These are phyloP conservation scores for Jamesozyma rosinii DNA, from an alignment of 805 yeast genomes.

Conservation along the genomic window DNA sequence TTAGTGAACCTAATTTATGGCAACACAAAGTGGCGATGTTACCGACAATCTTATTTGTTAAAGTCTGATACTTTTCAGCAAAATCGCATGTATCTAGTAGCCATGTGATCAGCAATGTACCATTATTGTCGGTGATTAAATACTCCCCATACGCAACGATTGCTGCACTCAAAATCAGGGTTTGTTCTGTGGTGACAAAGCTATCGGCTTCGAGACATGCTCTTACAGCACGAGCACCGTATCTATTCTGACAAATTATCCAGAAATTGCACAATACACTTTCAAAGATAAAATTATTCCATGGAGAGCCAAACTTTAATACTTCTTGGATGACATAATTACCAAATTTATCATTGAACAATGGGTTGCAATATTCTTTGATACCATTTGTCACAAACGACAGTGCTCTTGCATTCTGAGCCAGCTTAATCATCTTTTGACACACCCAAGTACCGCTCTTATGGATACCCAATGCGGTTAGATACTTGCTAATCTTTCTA, in stretches of 20 bases:
- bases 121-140: slow-evolving; percentile 75
- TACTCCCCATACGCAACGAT: slow-evolving; percentile 71
- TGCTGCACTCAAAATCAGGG: slow-evolving; percentile 62
- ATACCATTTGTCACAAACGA: slow-evolving; percentile 58
- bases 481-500: slow-evolving; percentile 60
- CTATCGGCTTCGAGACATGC: slow-evolving; percentile 80
- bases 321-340: slow-evolving; percentile 96
- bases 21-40: slow-evolving; percentile 56
- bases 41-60: slow-evolving; percentile 55
- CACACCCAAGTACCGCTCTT: slow-evolving; percentile 99
- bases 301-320: slow-evolving; percentile 78
- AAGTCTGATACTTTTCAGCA: slow-evolving; percentile 52
- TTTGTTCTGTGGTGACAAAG: slow-evolving; percentile 52
- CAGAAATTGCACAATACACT: slow-evolving; percentile 66
- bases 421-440: slow-evolving; percentile 80
- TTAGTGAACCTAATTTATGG: slow-evolving; percentile 77
- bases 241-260: slow-evolving; percentile 76
- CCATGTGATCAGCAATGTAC: slow-evolving; percentile 88
- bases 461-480: slow-evolving; percentile 89
- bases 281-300: slow-evolving; percentile 82
- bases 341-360: slow-evolving; percentile 92
- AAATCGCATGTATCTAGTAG: slow-evolving; percentile 73
- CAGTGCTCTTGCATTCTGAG: slow-evolving; percentile 52
- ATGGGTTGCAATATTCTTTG: slow-evolving; percentile 70
- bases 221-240: slow-evolving; percentile 90